These are phyloP conservation scores for Hansenula sp. DNA, from an alignment of 1,139 yeast genomes.

Conservation along the genomic window DNA sequence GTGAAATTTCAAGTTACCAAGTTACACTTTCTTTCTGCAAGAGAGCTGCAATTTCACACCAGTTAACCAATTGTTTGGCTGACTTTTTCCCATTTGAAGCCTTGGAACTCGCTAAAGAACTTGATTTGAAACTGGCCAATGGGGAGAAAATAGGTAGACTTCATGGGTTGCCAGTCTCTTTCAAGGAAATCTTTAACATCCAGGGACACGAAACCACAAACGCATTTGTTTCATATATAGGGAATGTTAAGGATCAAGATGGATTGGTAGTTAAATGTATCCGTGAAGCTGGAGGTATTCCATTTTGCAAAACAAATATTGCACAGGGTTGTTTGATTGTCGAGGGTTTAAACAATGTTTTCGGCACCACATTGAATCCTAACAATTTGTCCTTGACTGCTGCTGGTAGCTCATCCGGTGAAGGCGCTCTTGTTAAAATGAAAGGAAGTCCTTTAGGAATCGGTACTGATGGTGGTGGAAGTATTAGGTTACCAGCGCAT, in stretches of 20 bases:
- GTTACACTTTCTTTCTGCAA: constrained; percentile 27
- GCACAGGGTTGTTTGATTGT: too few relatives aligned
- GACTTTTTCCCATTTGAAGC: constrained; percentile 53
- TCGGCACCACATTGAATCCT: too few relatives aligned
- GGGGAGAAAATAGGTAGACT: constrained; percentile 65
- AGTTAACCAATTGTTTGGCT: constrained; percentile 51
- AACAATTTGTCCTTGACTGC: too few relatives aligned
- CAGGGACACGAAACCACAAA: constrained; percentile 50
- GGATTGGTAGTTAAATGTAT: constrained; percentile 47
- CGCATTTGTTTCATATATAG: constrained; percentile 60
- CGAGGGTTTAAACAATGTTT: too few relatives aligned
- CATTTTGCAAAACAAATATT: constrained; percentile 44
- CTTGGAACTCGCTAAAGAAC: constrained; percentile 42
- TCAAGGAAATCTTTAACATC: constrained; percentile 59
- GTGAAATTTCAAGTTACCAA: too few relatives aligned
- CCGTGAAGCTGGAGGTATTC: constrained; percentile 59
- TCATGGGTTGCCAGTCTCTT: constrained; percentile 29
- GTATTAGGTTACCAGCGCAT: too few relatives aligned
- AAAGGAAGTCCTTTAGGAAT: too few relatives aligned
- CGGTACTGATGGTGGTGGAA: too few relatives aligned
- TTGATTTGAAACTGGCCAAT: constrained; percentile 45
- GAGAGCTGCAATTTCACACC: constrained; percentile 39
- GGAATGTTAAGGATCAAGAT: constrained; percentile 42
- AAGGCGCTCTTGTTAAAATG: too few relatives aligned
- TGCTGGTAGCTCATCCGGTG: too few relatives aligned